Percentiles rank a stretch among this genome's conserved stretches.
These are phyloP conservation scores for Cryphonectria nitschkei DNA, from an alignment of 2,329 filamentous ascomycete genomes.

Conservation along the genomic window DNA sequence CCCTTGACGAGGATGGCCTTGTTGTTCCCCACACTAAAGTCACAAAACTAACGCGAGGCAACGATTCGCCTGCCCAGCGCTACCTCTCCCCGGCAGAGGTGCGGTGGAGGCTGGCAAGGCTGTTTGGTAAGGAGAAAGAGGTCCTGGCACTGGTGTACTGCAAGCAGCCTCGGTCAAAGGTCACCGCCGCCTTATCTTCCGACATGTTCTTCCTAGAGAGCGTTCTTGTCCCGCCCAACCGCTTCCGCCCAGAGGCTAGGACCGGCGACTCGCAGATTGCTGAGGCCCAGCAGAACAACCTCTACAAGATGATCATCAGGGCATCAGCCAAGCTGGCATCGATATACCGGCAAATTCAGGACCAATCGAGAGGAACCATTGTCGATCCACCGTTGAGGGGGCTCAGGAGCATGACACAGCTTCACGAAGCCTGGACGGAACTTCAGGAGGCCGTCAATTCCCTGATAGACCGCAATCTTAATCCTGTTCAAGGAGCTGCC, in stretches of 20 bases:
- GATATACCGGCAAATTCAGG: constrained; percentile 50
- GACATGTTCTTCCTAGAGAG: constrained; percentile 95
- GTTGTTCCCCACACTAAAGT: constrained; percentile 60
- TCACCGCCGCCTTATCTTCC: constrained; percentile 61
- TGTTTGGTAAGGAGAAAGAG: constrained; percentile 88
- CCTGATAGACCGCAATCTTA: constrained; percentile 88
- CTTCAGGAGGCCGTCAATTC: constrained; percentile 91
- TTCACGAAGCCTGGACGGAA: constrained; percentile 80
- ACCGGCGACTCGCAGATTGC: constrained; percentile 81
- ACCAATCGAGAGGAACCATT: constrained; percentile 33
- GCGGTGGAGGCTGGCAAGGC: constrained; percentile 71
- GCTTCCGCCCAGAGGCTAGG: constrained; percentile 83
- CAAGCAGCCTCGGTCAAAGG: constrained; percentile 66
- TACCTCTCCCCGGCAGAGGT: constrained; percentile 87
- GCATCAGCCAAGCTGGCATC: constrained; percentile 73
- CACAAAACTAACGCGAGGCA: constrained; percentile 40
- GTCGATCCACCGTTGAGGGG: constrained; percentile 36
- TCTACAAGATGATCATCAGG: constrained; percentile 84
- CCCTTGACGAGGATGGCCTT: constrained; percentile 58
- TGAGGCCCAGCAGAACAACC: constrained; percentile 84
- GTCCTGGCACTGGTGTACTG: constrained; percentile 85
- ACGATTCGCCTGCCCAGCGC: constrained; percentile 57
- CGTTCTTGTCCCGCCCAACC: constrained; percentile 88
- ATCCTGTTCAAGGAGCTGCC: constrained; percentile 77
- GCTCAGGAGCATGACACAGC: constrained; percentile 47